Base-by-base conservation (phyloP, 2,329 filamentous ascomycete genomes). In the Phyllosticta citrichinensis region DNA sequence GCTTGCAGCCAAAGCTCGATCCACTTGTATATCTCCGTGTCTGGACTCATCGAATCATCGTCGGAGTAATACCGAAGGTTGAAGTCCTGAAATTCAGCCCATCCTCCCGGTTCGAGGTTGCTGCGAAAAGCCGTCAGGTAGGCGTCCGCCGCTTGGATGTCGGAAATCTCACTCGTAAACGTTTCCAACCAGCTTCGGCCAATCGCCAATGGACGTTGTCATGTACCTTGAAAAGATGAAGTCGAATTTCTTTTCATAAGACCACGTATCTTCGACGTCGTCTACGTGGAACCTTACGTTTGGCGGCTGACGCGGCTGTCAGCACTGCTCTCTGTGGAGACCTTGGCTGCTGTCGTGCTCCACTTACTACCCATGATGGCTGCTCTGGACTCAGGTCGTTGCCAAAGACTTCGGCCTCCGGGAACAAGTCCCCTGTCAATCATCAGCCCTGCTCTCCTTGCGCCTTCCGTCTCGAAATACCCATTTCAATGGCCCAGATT, bases 211-310 rank as follows among this genome's bases (percentile, higher is more conserved):
- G 30, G 79, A 76, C 25, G 77, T 77, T 64, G 75, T 66, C 76
- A 82, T 73, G 75, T 80, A 66, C 67, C 79, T 66, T 72, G 77
- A 66, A 77, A 80, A 75, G 77, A 86, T 79, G 64, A 81, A 78
- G 68, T 86, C 83, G 66, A 82, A 85, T 22, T 73, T 71, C 33
- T 77, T 70, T 3, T 75, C 71, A 56, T 80, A 82, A 33, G 75
- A 69, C 84, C 84, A 87, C 11, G 79, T 73, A 40, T 80, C 76
- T 64, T 86, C 82, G 57, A 80, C 79, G 67, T 87, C 84, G 66
- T 87, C 84, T 10, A 87, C 78, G 62, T 85, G 75, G 71, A 86
- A 86, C 8, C 76, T 76, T n/a, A 83, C 77, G 66, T 87, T 87
- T 11, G 80, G 77, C 17, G 83, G 84, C 9, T 12, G 19, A 51